Base-by-base conservation (phyloP, 257 asterid genomes). In the Petunia axillaris region DNA sequence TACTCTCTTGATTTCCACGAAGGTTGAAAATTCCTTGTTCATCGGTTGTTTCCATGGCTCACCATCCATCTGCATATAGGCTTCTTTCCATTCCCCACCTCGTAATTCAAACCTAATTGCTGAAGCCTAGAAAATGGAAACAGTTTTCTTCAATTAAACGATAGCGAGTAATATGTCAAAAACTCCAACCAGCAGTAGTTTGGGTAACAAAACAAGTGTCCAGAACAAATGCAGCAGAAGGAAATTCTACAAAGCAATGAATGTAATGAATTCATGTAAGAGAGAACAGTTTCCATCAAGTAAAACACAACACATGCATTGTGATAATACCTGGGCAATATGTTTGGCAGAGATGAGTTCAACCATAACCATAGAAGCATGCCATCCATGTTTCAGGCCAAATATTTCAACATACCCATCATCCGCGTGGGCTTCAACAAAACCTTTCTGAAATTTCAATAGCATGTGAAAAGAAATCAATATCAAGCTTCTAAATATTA, bases 31-130 rank as follows among this genome's bases (percentile, higher is more conserved):
- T 3, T 92, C 96, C 84, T 85, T 87, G 86, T 87, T 74, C 83
- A 91, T 86, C 1, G 97, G 98, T 80, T 92, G 98, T 83, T 92
- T 92, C 98, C 97, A 94, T 58, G 98, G 98, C 83, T 94, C 97
- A 1, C 98, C 98, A 58, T 94, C 98, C 93, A 91, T 89, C 87
- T 94, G 98, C 97, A 93, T 86, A 82, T 82, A 93, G 2, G 93
- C 93, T 81, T 93, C 86, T 9, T 80, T 85, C 98, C 98, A 94
- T 81, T 92, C 98, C 55, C 97, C 98, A 15, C 98, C 98, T 89
- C 98, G 85, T 5, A 94, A 92, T 88, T 94, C 97, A 50, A 92
- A 92, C 55, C 97, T 89, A 65, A 94, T 91, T 36, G 87, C 86
- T 14, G 98, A 90, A 67, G 94, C 98, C 97, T 91, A 83, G 58